Evolutionary conservation across 2,329 filamentous ascomycete species (phyloP), one percentile per base, ranked within the genome.

Genomic region (Aaosphaeria pasadenensis): DNA sequence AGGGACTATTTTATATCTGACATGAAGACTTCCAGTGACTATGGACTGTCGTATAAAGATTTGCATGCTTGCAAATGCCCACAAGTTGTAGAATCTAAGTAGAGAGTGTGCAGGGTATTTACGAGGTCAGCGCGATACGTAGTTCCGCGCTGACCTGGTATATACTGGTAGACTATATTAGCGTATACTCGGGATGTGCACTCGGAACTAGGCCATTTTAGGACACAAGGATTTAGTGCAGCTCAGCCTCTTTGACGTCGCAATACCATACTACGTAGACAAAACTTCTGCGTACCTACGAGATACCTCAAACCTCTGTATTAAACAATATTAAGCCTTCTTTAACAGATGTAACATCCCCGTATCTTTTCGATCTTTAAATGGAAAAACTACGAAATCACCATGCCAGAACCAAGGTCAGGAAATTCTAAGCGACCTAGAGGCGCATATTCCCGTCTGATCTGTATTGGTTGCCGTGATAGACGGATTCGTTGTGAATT

Each of bases 401-500:
- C 42, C 43, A 51, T 50, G 48, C 44, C 48, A 47, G 43, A 48
- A 24, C 33, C 31, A 50, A 48, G 44, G 47, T 24, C 43, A 41
- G 36, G 13, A 38, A 45, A 31, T 30, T 30, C 35, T 40, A 56
- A 48, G 51, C 53, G 53, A 43, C 44, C 50, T 41, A 55, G 50
- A 49, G 51, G 45, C 39, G 42, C 39, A 46, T 56, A 56, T 49
- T 55, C 53, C 46, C 51, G 53, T 32, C 48, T 56, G 42, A 56
- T 56, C 44, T 56, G 53, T 43, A 42, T 56, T 35, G 53, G 53
- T n/a, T 56, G 53, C 50, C 49, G 51, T 45, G 53, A 56, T 35
- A 53, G 53, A 38, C 51, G 53, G 46, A 56, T 54, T 50, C 48
- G 51, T 30, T 56, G 53, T 49, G 53, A 56, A 38, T 48, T 56